Conservation (phyloP, 495 filamentous ascomycete species). For the Aspergillus olivimuriae region DNA sequence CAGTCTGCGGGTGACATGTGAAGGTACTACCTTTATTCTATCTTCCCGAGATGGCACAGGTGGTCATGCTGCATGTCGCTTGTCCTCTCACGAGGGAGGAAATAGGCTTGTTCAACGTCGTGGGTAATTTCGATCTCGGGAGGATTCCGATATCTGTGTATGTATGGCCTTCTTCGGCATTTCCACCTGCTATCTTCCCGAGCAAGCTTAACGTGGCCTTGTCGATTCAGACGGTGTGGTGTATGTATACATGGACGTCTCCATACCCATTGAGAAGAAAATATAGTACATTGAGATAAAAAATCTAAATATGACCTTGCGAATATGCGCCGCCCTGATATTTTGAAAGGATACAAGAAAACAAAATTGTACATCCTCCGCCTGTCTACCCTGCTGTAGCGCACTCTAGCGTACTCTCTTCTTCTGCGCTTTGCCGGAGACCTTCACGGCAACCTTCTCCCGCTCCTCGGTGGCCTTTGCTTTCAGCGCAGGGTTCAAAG, state of each 20-base stretch:
- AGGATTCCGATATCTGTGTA: not conserved
- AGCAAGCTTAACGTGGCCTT: too few species aligned
- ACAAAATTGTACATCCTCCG: conserved; percentile 16
- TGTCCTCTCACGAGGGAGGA: too few species aligned
- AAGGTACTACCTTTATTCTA: too few species aligned
- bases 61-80: too few species aligned
- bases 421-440: conserved; percentile 20
- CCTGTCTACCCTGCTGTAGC: not conserved
- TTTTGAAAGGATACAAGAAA: conserved; percentile 12
- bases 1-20: too few species aligned
- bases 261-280: conserved; percentile 24
- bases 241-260: conserved; percentile 8
- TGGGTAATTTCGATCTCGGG: not conserved
- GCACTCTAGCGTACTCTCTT: conserved; percentile 17
- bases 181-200: too few species aligned
- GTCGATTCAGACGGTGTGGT: too few species aligned
- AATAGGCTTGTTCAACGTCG: too few species aligned
- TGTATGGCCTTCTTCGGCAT: not conserved
- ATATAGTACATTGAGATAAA: conserved; percentile 38
- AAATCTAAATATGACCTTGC: conserved; percentile 26
- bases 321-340: conserved; percentile 30
- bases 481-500: conserved; percentile 29
- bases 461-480: conserved; percentile 29
- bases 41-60: too few species aligned
- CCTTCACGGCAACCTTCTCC: conserved; percentile 34